These are phyloP conservation scores for Penicillium alfredii DNA, from an alignment of 495 filamentous ascomycete genomes.

Conservation along the genomic window DNA sequence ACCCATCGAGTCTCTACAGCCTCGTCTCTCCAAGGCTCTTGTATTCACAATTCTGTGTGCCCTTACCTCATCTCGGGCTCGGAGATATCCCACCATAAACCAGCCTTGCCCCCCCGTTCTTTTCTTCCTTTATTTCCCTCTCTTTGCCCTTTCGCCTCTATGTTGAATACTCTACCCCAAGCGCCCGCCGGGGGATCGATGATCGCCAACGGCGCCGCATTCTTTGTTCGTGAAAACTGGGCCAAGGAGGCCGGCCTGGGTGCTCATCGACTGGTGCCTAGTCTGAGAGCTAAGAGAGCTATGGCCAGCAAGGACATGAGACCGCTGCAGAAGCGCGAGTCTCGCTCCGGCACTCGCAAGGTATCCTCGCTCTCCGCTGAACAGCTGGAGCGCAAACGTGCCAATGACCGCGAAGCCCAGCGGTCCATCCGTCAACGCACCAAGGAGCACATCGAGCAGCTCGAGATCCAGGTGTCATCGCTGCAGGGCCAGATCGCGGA, in stretches of 20 bases:
- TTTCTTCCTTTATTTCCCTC: constrained; percentile 10
- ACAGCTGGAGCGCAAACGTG: constrained; percentile 57
- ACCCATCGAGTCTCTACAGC: too few relatives aligned
- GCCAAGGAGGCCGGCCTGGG: constrained; percentile 1
- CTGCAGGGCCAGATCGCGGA: constrained; percentile 48
- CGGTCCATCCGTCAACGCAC: constrained; percentile 56
- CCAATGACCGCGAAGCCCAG: constrained; percentile 60
- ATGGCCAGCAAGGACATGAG: constrained; percentile 14
- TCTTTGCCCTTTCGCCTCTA: too few relatives aligned
- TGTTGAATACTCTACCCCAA: constrained; percentile 5
- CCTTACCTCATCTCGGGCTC: constrained; percentile 7
- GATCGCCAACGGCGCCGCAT: constrained; percentile 12
- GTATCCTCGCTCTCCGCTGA: constrained; percentile 53
- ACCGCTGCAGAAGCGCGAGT: constrained; percentile 34
- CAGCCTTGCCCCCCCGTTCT: neutral
- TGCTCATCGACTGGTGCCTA: neutral
- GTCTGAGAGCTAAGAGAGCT: constrained; percentile 7
- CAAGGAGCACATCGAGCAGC: constrained; percentile 52
- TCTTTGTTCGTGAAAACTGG: constrained; percentile 10
- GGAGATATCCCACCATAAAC: constrained; percentile 2
- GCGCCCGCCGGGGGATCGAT: constrained; percentile 9
- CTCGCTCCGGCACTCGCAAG: constrained; percentile 54
- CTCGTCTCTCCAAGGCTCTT: too few relatives aligned
- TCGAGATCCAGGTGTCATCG: constrained; percentile 44
- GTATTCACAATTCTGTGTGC: too few relatives aligned